Conservation (phyloP, 2,329 filamentous ascomycete genomes). For the Ophiostoma sp. region DNA sequence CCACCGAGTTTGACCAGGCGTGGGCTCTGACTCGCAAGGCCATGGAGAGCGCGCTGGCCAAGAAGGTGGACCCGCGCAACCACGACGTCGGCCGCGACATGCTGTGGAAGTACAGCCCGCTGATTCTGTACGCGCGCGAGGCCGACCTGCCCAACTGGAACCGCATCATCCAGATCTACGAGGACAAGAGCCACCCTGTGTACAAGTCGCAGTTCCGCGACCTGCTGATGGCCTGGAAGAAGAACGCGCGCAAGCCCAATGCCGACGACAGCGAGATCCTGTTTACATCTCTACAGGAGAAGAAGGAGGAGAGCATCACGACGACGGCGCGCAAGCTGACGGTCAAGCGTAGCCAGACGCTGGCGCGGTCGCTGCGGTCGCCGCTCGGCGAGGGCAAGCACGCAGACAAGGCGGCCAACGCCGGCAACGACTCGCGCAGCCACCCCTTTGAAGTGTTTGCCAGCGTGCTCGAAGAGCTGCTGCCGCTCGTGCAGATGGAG, state of each 20-base stretch:
- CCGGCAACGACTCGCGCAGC: conserved; percentile 52
- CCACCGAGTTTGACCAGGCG: conserved; percentile 70
- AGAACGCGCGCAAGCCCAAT: conserved; percentile 65
- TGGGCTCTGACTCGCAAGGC: conserved; percentile 64
- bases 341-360: conserved; percentile 86
- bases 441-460: conserved; percentile 77
- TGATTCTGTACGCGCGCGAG: conserved; percentile 84
- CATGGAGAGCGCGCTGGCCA: conserved; percentile 54
- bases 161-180: conserved; percentile 71
- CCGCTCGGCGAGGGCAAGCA: conserved; percentile 53
- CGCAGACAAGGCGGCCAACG: background rate
- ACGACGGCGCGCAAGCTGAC: conserved; percentile 82
- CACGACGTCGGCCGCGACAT: conserved; percentile 66
- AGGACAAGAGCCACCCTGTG: conserved; percentile 66
- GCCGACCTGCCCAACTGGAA: conserved; percentile 79
- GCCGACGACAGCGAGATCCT: conserved; percentile 77
- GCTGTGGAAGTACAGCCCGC: conserved; percentile 81
- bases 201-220: conserved; percentile 81
- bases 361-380: conserved; percentile 67
- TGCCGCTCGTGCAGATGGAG: conserved; percentile 81
- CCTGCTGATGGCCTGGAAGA: conserved; percentile 72
- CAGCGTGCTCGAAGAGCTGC: conserved; percentile 71
- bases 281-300: conserved; percentile 83
- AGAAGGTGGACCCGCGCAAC: conserved; percentile 64
- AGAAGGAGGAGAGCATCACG: conserved; percentile 67